These are phyloP conservation scores for Aspergillus fructus DNA, from an alignment of 2,329 filamentous ascomycete genomes.

Conservation along the genomic window DNA sequence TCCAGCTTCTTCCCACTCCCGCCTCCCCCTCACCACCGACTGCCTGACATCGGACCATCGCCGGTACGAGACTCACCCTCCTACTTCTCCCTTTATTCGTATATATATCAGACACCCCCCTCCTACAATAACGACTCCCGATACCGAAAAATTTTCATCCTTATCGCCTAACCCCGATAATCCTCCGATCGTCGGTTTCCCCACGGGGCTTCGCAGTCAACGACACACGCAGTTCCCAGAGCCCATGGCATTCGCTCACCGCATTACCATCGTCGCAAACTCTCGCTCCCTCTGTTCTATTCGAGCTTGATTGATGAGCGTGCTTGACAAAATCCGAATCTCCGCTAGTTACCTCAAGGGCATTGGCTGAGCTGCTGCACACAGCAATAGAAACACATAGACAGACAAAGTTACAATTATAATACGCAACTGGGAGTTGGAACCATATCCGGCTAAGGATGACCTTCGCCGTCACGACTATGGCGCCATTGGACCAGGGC, in stretches of 20 bases:
- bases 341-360: slow-evolving; percentile 12
- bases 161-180: not conserved
- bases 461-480: slow-evolving; percentile 22
- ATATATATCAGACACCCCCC: not conserved
- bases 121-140: not conserved
- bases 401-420: not conserved
- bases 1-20: not conserved
- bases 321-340: slow-evolving; percentile 2
- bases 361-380: slow-evolving; percentile 12
- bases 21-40: slow-evolving; percentile 3
- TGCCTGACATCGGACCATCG: slow-evolving; percentile 4
- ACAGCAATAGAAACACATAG: slow-evolving; percentile 1
- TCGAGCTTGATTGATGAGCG: slow-evolving; percentile 12
- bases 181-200: slow-evolving; percentile 6
- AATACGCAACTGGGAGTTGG: not conserved
- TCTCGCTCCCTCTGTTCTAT: not conserved
- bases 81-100: not conserved
- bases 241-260: slow-evolving; percentile 7
- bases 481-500: slow-evolving; percentile 19
- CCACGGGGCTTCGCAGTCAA: slow-evolving; percentile 10
- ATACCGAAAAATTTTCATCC: not conserved
- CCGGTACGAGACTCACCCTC: not conserved
- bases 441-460: slow-evolving; percentile 14
- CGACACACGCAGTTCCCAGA: not conserved
- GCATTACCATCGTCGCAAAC: not conserved